Conservation (phyloP, 2,329 filamentous ascomycete genomes). For the Talaromyces funiculosus region DNA sequence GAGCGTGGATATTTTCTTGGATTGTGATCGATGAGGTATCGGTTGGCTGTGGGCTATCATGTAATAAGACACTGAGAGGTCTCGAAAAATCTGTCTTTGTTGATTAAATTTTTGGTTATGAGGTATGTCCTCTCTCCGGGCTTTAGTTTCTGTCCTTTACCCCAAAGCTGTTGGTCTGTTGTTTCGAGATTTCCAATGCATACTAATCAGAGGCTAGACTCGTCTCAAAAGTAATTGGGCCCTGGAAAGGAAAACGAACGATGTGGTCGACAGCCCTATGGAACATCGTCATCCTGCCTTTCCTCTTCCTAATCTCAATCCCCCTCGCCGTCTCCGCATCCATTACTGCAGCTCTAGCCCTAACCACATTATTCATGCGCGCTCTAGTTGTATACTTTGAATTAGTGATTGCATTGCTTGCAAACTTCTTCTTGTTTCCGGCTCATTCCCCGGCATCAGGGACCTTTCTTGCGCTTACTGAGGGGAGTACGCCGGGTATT, state of each 20-base stretch:
- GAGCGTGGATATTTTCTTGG: not conserved
- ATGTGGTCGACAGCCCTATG: slow-evolving; percentile 25
- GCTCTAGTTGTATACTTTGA: slow-evolving; percentile 60
- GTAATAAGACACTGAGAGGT: not conserved
- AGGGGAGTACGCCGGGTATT: slow-evolving; percentile 1
- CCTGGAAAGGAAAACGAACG: not conserved
- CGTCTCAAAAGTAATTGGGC: not conserved
- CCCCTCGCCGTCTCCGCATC: slow-evolving; percentile 59
- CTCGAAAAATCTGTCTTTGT: not conserved
- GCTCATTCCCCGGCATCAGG: slow-evolving; percentile 7
- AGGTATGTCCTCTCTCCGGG: not conserved
- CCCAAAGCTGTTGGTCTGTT: too few relatives aligned
- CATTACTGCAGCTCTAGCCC: slow-evolving; percentile 58
- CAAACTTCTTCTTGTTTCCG: slow-evolving; percentile 13
- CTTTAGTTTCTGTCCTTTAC: too few relatives aligned
- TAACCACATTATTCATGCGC: slow-evolving; percentile 56
- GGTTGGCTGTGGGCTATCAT: not conserved
- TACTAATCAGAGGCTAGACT: not conserved
- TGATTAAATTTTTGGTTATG: not conserved
- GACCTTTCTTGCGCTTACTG: slow-evolving; percentile 11
- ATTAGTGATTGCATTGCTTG: slow-evolving; percentile 53
- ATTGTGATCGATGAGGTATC: not conserved
- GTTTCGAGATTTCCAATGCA: not conserved
- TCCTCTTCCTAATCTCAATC: slow-evolving; percentile 57
- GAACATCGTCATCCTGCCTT: slow-evolving; percentile 51